phyloP scores from a whole-genome alignment of 495 filamentous ascomycete genomes.

The Pyrenula aspistea region DNA sequence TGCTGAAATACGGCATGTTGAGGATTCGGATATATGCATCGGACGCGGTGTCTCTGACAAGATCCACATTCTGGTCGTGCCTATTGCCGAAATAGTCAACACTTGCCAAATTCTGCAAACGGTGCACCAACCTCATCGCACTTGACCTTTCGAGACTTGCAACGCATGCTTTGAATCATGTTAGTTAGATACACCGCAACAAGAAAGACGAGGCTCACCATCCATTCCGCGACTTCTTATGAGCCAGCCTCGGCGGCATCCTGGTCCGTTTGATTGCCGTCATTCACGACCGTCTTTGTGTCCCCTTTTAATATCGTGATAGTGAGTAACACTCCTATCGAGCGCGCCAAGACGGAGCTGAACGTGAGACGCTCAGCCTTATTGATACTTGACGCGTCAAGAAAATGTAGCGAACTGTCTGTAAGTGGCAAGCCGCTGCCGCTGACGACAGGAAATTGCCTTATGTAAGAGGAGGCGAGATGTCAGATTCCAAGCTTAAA shows the following conservation, averaged over 20 bases:
- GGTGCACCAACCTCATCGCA: background rate
- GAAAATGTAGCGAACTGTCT: too few species aligned
- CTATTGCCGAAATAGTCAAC: background rate
- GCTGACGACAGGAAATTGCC: background rate
- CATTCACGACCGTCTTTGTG: background rate
- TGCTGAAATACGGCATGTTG: background rate
- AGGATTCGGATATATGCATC: background rate
- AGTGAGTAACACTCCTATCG: background rate
- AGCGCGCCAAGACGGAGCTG: background rate
- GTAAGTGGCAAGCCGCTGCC: too few species aligned
- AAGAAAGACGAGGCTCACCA: background rate
- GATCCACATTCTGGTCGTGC: background rate
- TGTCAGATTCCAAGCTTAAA: background rate
- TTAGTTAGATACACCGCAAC: background rate
- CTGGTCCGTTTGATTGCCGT: background rate
- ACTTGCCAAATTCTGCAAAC: background rate
- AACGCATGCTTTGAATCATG: background rate
- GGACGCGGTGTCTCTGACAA: background rate
- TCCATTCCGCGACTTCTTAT: background rate
- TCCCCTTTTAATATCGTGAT: background rate
- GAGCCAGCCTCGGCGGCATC: background rate
- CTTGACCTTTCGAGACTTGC: background rate
- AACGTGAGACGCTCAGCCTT: background rate
- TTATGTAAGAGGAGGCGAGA: background rate
- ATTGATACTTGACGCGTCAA: background rate